Conservation (phyloP, 345 rosid genomes). For the Gossypium longicalyx region DNA sequence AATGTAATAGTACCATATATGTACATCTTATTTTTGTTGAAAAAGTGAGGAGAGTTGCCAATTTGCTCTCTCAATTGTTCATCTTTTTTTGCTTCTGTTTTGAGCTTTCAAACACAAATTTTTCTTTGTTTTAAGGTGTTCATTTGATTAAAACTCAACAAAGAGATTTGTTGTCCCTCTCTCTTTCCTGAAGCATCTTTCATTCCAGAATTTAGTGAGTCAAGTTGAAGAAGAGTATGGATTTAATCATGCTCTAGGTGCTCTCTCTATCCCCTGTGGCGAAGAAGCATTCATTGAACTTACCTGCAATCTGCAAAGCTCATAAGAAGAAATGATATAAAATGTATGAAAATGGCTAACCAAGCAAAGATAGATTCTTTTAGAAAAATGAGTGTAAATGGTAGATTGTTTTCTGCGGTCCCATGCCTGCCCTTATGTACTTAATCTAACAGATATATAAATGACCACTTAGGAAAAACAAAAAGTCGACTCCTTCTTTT, state of each 20-base stretch:
- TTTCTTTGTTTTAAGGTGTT: no score
- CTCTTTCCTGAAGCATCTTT: slow-evolving; percentile 34
- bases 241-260: slow-evolving; percentile 43
- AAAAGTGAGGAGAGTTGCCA: no score
- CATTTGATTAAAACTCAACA: no score
- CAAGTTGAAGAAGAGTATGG: slow-evolving; percentile 53
- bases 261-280: slow-evolving; percentile 46
- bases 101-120: no score
- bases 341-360: background rate
- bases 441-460: background rate
- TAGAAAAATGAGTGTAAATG: background rate
- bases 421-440: background rate
- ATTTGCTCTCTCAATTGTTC: no score
- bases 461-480: background rate
- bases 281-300: slow-evolving; percentile 41
- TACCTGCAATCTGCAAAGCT: slow-evolving; percentile 32
- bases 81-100: no score
- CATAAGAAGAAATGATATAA: background rate
- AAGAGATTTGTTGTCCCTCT: slow-evolving; percentile 43
- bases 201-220: slow-evolving; percentile 38
- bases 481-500: background rate
- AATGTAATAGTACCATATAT: no score
- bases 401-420: background rate
- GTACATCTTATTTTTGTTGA: no score
- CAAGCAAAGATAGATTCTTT: background rate